Conservation (phyloP, 805 yeast genomes). For the Starmera dryadoides region DNA sequence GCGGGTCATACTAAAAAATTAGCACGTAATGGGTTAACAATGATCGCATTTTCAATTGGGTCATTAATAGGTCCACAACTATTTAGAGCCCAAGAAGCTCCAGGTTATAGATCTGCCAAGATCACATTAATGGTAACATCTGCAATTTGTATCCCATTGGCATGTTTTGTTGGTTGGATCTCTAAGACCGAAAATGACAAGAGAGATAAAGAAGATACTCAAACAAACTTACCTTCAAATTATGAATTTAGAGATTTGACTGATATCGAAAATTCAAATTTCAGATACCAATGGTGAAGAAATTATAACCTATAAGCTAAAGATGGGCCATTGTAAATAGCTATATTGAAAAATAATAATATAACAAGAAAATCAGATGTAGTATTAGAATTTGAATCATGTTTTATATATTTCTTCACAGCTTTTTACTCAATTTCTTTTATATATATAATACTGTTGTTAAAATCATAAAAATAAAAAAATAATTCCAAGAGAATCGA, state of each 20-base stretch:
- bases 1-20: constrained; percentile 56
- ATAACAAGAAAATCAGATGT: too few species aligned
- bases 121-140: constrained; percentile 47
- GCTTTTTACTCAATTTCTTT: too few species aligned
- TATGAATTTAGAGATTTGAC: constrained; percentile 50
- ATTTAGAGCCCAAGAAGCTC: constrained; percentile 43
- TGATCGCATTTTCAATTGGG: constrained; percentile 53
- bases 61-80: constrained; percentile 60
- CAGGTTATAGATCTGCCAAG: constrained; percentile 51
- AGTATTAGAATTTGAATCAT: too few species aligned
- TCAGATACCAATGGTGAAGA: constrained; percentile 35
- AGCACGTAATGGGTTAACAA: constrained; percentile 44
- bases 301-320: too few species aligned
- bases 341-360: too few species aligned
- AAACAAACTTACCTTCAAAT: constrained; percentile 22
- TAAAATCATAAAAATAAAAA: too few species aligned
- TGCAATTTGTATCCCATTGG: constrained; percentile 36
- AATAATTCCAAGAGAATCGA: too few species aligned
- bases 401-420: too few species aligned
- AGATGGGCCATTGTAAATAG: too few species aligned
- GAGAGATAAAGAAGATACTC: constrained; percentile 35
- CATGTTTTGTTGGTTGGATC: constrained; percentile 33
- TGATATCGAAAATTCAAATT: constrained; percentile 48
- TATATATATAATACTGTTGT: too few species aligned
- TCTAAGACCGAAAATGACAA: constrained; percentile 41